Percentiles rank a stretch among this genome's conserved stretches.
These are phyloP conservation scores for Cladosporium velox DNA, from an alignment of 2,329 filamentous ascomycete species.

Conservation along the genomic window DNA sequence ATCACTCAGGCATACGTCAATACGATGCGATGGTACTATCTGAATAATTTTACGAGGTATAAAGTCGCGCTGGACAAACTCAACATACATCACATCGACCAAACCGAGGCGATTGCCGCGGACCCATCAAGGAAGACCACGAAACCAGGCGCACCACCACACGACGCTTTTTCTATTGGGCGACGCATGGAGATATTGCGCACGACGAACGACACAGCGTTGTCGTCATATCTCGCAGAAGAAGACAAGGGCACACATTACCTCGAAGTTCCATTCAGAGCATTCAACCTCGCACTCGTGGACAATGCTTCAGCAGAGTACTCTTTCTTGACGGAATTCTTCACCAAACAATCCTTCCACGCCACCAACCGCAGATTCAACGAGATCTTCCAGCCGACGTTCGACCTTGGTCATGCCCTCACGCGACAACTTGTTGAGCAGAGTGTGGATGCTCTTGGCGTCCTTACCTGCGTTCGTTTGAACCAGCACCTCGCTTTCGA, in stretches of 20 bases:
- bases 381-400: conserved; percentile 87
- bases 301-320: conserved; percentile 96
- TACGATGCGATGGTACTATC: conserved; percentile 98
- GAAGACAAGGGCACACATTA: conserved; percentile 86
- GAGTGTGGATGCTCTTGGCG: conserved; percentile 79
- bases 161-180: conserved; percentile 88
- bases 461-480: conserved; percentile 86
- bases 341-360: conserved; percentile 74
- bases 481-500: conserved; percentile 96
- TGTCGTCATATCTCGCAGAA: conserved; percentile 87
- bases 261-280: conserved; percentile 85
- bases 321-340: conserved; percentile 88
- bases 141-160: conserved; percentile 47
- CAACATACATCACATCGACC: conserved; percentile 79
- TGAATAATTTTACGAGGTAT: conserved; percentile 88
- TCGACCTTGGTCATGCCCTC: conserved; percentile 75
- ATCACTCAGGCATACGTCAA: conserved; percentile 94
- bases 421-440: conserved; percentile 75
- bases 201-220: conserved; percentile 69
- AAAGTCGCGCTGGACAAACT: conserved; percentile 80
- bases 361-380: conserved; percentile 80
- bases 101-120: conserved; percentile 70
- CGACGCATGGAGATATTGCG: conserved; percentile 81
- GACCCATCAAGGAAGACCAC: conserved; percentile 58
- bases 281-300: conserved; percentile 90